Evolutionary conservation across 2,329 filamentous ascomycete genomes (phyloP), one percentile per base, ranked within the genome.

Genomic region (Apiospora pterosperma): DNA sequence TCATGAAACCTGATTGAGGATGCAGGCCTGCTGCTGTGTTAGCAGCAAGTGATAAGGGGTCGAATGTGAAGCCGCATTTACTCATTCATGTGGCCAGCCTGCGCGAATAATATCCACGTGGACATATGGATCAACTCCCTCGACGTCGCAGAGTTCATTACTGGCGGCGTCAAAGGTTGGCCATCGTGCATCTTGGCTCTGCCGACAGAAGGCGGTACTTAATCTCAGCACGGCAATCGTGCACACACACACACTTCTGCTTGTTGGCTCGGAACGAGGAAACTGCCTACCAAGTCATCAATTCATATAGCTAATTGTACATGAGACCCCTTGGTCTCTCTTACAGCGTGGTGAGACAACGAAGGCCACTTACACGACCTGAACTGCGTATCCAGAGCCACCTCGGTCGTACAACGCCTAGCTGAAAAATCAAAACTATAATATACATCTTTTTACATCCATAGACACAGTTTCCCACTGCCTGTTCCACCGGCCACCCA

Each of bases 401-500:
- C 21, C 3, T 28, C 25, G 28, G 48, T 12, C 28, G 14, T n/a
- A 16, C 48, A 55, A 55, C 48, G 48, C 48, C 48, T 5, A 16
- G 48, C 48, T 28, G 5, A 41, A 4, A 14, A 25, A 48, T 23
- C 28, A 55, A n/a, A 55, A 55, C 16, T 34, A 55, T 31, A 34
- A 55, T 34, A 3, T 21, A 55, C 48, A 55, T 55, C 19, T 28
- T 34, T 41, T 5, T 41, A n/a, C 84, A 90, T 90, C 93, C 95
- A 99, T 39, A 99, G 79, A 76, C 92, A 96, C 31, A 98, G 77
- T 78, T 98, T 98, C 2, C 96, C 96, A 74, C 92, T 97, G 0
- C 92, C 93, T 0, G 92, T 98, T 0, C 93, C 96, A 2, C 92
- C 95, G 0, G 92, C 94, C 39, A 99, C 90, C 96, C 96, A 99